These are phyloP conservation scores for Boletus rex-veris DNA, from an alignment of 768 basidiomycete genomes.

Conservation along the genomic window DNA sequence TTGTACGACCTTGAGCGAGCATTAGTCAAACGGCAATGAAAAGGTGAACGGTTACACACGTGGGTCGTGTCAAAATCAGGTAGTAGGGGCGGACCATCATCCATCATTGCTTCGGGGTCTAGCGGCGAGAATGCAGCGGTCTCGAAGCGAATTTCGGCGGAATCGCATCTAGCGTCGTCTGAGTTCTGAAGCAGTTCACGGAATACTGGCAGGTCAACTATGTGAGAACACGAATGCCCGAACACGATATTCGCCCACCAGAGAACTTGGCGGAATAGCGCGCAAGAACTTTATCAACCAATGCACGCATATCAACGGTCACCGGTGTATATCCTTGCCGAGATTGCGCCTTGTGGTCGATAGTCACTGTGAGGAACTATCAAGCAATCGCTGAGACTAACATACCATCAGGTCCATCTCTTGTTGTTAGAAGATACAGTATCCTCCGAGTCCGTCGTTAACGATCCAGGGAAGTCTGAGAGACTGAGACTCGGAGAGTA, in stretches of 20 bases:
- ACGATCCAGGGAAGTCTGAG: background rate
- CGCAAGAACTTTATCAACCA: conserved; percentile 2
- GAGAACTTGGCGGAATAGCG: conserved; percentile 3
- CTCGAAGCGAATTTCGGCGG: conserved; percentile 1
- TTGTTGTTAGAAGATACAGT: background rate
- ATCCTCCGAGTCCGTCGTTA: background rate
- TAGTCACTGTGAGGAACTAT: background rate
- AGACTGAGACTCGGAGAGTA: background rate
- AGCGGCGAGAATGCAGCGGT: background rate
- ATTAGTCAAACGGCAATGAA: background rate
- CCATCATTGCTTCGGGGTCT: background rate
- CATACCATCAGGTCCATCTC: background rate
- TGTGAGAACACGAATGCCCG: background rate
- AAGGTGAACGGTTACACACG: background rate
- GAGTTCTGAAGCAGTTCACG: conserved; percentile 4
- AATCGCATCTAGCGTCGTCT: background rate
- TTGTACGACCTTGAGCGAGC: background rate
- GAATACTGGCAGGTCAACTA: background rate
- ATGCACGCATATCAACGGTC: background rate
- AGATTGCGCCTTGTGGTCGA: background rate
- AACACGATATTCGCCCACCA: background rate
- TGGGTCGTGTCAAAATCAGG: background rate
- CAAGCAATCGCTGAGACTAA: background rate
- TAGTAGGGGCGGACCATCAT: no score
- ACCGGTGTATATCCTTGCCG: background rate